These are phyloP conservation scores for Naegleria gruberi DNA, from an alignment of 208 protist genomes.

Conservation along the genomic window DNA sequence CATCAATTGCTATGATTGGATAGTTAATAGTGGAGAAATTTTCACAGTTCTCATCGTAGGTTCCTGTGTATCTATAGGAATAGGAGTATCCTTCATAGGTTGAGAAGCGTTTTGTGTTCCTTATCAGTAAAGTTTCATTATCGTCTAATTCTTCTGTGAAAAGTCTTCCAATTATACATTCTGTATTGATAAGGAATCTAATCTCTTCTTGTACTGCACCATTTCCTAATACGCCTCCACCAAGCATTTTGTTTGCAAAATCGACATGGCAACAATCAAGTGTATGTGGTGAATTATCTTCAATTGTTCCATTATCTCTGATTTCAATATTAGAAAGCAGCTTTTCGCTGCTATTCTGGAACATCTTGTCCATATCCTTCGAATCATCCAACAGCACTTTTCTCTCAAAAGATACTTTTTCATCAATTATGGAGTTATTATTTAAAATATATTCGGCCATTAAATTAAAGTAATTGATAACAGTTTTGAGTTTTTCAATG, in stretches of 20 bases:
- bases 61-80: neutral
- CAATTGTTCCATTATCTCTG: neutral
- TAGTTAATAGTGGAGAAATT: neutral
- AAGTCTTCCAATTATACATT: slow-evolving; percentile 22
- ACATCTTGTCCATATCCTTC: neutral
- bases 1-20: neutral
- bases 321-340: neutral
- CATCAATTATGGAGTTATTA: neutral
- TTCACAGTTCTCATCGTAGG: neutral
- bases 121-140: slow-evolving; percentile 19
- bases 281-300: neutral
- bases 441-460: neutral
- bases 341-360: neutral
- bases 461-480: neutral
- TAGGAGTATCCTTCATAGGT: slow-evolving; percentile 20
- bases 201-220: slow-evolving; percentile 32
- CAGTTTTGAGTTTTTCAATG: neutral
- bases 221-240: neutral
- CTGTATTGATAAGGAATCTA: slow-evolving; percentile 21
- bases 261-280: neutral
- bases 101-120: neutral
- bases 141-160: slow-evolving; percentile 19
- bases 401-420: slow-evolving; percentile 7
- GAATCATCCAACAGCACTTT: neutral
- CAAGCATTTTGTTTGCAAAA: slow-evolving; percentile 13